phyloP scores from a whole-genome alignment of 768 basidiomycete species.

The Coprinopsis cinerea region DNA sequence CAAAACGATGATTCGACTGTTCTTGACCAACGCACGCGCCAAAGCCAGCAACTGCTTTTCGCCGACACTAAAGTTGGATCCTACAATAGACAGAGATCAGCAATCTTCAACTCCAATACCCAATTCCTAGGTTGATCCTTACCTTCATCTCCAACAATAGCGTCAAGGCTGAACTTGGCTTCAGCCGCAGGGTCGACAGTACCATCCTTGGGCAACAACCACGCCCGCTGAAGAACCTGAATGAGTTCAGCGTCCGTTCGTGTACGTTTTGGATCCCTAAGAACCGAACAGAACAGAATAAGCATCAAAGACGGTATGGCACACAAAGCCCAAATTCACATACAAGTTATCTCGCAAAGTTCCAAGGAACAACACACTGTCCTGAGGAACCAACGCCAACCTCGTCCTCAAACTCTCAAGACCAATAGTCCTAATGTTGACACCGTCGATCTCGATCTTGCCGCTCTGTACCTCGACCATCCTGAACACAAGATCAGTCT shows the following conservation, averaged over 20 bases:
- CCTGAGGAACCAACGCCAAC: constrained; percentile 66
- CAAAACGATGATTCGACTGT: constrained; percentile 47
- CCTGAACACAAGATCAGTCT: constrained; percentile 20
- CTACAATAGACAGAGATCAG: constrained; percentile 23
- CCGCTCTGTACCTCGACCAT: constrained; percentile 59
- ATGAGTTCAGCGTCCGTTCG: constrained; percentile 59
- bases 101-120: neutral
- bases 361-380: constrained; percentile 16
- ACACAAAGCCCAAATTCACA: constrained; percentile 15
- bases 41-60: constrained; percentile 63
- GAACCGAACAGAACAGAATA: neutral
- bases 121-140: constrained; percentile 3
- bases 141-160: constrained; percentile 59
- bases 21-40: constrained; percentile 55
- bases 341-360: constrained; percentile 36
- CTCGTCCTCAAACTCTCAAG: constrained; percentile 46
- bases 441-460: constrained; percentile 50
- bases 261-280: constrained; percentile 46
- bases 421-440: constrained; percentile 46
- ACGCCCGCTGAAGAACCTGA: constrained; percentile 50
- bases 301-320: neutral
- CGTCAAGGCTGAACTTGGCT: constrained; percentile 61
- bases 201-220: constrained; percentile 49
- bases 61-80: constrained; percentile 61
- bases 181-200: constrained; percentile 37